Base-by-base conservation (phyloP, 805 yeast species). In the Metschnikowia arizonensis region DNA sequence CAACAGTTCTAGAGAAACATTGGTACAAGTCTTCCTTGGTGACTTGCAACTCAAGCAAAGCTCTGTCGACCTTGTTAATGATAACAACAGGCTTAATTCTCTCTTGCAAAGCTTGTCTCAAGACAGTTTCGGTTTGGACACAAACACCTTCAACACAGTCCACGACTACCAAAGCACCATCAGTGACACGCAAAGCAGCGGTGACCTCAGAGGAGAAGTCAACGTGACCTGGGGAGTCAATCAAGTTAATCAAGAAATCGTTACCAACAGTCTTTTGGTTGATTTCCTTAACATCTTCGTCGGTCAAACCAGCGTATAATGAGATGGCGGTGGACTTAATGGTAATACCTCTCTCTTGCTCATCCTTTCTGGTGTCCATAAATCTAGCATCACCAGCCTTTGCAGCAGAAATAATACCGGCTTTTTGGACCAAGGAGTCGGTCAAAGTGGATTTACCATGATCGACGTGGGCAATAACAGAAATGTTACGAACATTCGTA, bases 161-260 rank as follows among this genome's bases (percentile, higher is more conserved):
- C 70, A 91, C 98, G 64, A 91, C 99, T 65, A 91, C 98, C 70
- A 91, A 82, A 71, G 99, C 98, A 89, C 99, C 99, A 73, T 91
- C 99, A 62, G 98, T 93, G 67, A 91, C 98, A 81, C 99, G 90
- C 70, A 91, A 85, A 76, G 99, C 99, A 65, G 98, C 98, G 69
- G 98, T 93, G 68, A 91, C 99, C 79, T 91, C 99, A 62, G 98
- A 93, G 56, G 97, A 89, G 90, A 91, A 91, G 80, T 91, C 99
- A 83, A 91, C 98, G 97, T 91, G 99, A 87, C 99, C 99, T 78
- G 99, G 99, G 63, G 99, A 93, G 77, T 91, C 99, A 66, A 91
- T 91, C 83, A 91, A 83, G 88, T 91, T 91, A 63, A 91, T 83
- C 79, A 91, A 85, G 84, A 91, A 91, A 72, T 84, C 83, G 84